Evolutionary conservation across 352 stramenopile species (phyloP), one percentile per base, ranked within the genome.

Genomic region (Phytophthora tentaculata): DNA sequence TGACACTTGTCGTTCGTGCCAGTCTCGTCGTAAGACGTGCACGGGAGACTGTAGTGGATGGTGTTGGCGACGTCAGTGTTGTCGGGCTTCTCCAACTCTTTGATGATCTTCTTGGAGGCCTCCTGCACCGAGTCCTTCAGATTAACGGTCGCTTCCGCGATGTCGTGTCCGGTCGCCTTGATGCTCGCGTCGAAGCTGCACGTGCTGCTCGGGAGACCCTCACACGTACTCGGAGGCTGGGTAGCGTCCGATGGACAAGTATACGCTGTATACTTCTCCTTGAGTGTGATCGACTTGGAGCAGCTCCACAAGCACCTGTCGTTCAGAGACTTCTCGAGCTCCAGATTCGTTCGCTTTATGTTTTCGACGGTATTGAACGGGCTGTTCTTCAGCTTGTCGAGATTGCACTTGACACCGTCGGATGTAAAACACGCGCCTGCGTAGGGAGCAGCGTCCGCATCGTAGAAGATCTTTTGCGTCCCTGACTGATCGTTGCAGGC

Each of bases 111-210:
- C 5, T 24, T 37, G 5, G 56, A 53, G 8, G 20, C 20, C 3
- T 39, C 45, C 3, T 49, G 17, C 12, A 86, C 37, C 3, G 65
- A 39, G 22, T 70, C 2, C 6, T 73, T 73, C 44, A 90, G 77
- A 0, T 10, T 37, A 10, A 71, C 60, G 0, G 53, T 51, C 0
- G 64, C 67, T 9, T 45, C 48, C 1, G 71, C 73, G 29, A 89
- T 55, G 26, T 79, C 80, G 17, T 81, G 62, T 32, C 76, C 80
- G 24, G 59, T 73, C 12, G 78, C 50, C 19, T 64, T 59, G 3
- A 92, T 59, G 39, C 74, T 85, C 51, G 80, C 66, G 43, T 77
- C 49, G 6, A 86, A 61, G 6, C 22, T 22, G 47, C 81, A 88
- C 12, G 35, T 51, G 10, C 39, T 64, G 7, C 16, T 32, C 12